Base-by-base conservation (phyloP, 2,329 filamentous ascomycete species). In the Epichloe glyceriae region DNA sequence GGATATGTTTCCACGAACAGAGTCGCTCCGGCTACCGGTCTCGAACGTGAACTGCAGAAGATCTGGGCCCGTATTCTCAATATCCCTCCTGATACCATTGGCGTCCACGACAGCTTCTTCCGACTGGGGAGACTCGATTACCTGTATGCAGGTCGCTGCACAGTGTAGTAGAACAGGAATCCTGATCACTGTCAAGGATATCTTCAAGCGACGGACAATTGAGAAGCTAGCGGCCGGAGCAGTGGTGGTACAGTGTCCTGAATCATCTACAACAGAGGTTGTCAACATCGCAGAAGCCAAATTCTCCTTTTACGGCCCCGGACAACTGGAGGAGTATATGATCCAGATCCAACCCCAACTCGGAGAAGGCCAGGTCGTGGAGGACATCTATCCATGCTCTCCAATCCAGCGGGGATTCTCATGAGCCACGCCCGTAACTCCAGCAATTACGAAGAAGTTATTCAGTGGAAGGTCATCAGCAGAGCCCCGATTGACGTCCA, bases 321-420 rank as follows among this genome's bases (percentile, higher is more conserved):
- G 42, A 20, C 26, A 33, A 45, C n/a, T 45, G 20, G 42, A 45
- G 15, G 12, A 30, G 20, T 45, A 45, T 33, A 45, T 45, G 42
- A 14, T n/a, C 11, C 44, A 30, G 20, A 19, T 35, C n/a, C 34
- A 47, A 39, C 22, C 34, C 15, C 46, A 39, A 7, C 46, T 46
- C 5, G 44, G 33, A 1, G 4, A 22, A 22, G 20, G 20, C 20
- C 20, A 20, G 8, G 17, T 30, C 14, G 4, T 47, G 1, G 58
- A 66, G 26, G 64, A 66, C n/a, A 61, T 69, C 0, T 70, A 65
- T 14, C 68, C 68, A 0, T 67, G 64, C 52, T 67, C 67, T 0
- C 64, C 66, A 0, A 61, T 67, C 50, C 68, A 70, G 44, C 58
- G 1, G 67, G 67, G 4, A 61, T 70, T 7, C 52, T 69, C 0